phyloP scores from a whole-genome alignment of 1,139 yeast species.

The Pichia sp. region DNA sequence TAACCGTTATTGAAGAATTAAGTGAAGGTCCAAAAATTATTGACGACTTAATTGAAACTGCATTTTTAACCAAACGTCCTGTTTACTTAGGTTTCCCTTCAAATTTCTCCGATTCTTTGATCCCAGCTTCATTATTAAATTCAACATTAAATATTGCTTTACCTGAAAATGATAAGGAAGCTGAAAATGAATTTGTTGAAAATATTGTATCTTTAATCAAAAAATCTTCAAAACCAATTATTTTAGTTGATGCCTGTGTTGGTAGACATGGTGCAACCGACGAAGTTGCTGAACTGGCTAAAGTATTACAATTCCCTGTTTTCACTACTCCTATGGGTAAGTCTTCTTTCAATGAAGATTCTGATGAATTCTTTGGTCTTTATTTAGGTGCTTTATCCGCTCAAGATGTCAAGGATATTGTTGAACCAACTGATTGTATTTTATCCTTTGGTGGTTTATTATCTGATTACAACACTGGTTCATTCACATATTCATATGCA shows the following conservation, averaged over 20 bases:
- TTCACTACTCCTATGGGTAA: conserved; percentile 91
- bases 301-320: conserved; percentile 71
- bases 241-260: conserved; percentile 85
- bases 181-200: conserved; percentile 68
- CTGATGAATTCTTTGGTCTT: conserved; percentile 78
- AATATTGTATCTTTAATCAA: conserved; percentile 46
- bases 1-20: conserved; percentile 57
- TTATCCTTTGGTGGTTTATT: conserved; percentile 75
- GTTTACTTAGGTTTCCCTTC: conserved; percentile 81
- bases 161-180: conserved; percentile 58
- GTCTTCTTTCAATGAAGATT: conserved; percentile 67
- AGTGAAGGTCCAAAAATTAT: conserved; percentile 59
- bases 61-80: conserved; percentile 70
- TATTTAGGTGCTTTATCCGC: conserved; percentile 75
- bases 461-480: conserved; percentile 87
- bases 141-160: conserved; percentile 46
- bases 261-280: conserved; percentile 63
- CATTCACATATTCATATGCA: conserved; percentile 74
- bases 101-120: conserved; percentile 62
- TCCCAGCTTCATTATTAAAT: conserved; percentile 48
- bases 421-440: conserved; percentile 71
- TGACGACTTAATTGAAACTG: conserved; percentile 69
- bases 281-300: conserved; percentile 59
- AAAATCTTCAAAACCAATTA: conserved; percentile 60
- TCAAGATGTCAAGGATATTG: conserved; percentile 70